Evolutionary conservation across 2,329 filamentous ascomycete genomes (phyloP), one percentile per base, ranked within the genome.

Genomic region (Penicillium corylophilum): DNA sequence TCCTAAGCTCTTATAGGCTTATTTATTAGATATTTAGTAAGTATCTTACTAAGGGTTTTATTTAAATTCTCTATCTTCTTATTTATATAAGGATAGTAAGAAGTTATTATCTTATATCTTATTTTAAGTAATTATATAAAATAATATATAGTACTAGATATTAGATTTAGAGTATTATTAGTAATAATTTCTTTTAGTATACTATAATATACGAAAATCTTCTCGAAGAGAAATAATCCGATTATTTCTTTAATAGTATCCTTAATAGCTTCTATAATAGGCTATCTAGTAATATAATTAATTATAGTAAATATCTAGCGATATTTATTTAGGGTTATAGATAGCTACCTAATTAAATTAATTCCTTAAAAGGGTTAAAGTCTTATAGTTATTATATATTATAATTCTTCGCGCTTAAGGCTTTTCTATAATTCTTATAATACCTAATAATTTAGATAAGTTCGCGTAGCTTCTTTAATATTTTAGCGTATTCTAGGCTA

Each of bases 41-140:
- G 18, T 26, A 50, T 55, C 1, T 40, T 9, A 1, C 33, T 39
- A 3, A 55, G 5, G 18, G 53, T 8, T 1, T 39, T 39, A 43
- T 53, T 55, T 22, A 56, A 42, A 22, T 56, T 51, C 12, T 56
- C 23, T 16, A 55, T 6, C 18, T 53, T 53, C 1, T 18, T 42
- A 42, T 56, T 56, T 20, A 48, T 56, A 12, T 38, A 33, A 5
- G 28, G n/a, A 13, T 53, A 51, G 3, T 50, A 56, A 1, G 15
- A 15, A 2, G 13, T 53, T 10, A 22, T 53, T 5, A 12, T 38
- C n/a, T 12, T 5, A 10, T 51, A 38, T 1, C 10, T 3, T 0
- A 9, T 18, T 3, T 46, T 26, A 13, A 51, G 16, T 18, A 51
- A 4, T 0, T 42, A n/a, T 24, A 45, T 6, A 31, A 44, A 41